Evolutionary conservation across 2,329 filamentous ascomycete species (phyloP).

Genomic region (Phialophora macrospora): DNA sequence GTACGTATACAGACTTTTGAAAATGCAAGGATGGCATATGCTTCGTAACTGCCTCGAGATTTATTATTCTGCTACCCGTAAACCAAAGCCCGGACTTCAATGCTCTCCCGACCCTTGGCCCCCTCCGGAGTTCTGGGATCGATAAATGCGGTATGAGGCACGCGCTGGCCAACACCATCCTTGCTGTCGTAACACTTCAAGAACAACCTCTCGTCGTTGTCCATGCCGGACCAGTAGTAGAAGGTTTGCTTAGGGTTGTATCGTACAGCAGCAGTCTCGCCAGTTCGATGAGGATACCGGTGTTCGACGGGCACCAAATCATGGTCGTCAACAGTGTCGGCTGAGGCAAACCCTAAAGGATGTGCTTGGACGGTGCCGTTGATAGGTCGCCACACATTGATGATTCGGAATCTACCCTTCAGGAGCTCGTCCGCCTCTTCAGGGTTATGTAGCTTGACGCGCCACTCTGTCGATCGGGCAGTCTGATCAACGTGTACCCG

Average conservation of each 20-base stretch:
- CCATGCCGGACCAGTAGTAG: conserved; percentile 83
- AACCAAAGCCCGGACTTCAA: conserved; percentile 84
- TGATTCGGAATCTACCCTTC: conserved; percentile 73
- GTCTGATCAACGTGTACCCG: conserved; percentile 86
- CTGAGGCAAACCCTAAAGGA: conserved; percentile 64
- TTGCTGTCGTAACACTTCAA: conserved; percentile 80
- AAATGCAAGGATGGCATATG: conserved; percentile 3
- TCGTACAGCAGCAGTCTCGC: conserved; percentile 74
- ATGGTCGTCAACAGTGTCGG: conserved; percentile 59
- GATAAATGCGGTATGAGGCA: conserved; percentile 77
- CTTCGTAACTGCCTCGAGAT: background rate
- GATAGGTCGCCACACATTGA: conserved; percentile 83
- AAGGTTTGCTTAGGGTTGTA: conserved; percentile 69
- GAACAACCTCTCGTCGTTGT: conserved; percentile 70
- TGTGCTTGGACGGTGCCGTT: conserved; percentile 62
- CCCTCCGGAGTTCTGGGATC: conserved; percentile 73
- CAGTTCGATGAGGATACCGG: conserved; percentile 70
- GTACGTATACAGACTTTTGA: background rate
- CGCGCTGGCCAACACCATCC: conserved; percentile 50
- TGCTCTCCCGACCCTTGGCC: conserved; percentile 78
- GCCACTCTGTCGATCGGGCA: conserved; percentile 64
- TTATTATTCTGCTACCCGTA: conserved; percentile 63
- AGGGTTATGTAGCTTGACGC: conserved; percentile 70
- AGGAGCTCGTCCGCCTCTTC: conserved; percentile 71
- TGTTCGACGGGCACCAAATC: conserved; percentile 76